These are phyloP conservation scores for Hanseniaspora jakobsenii DNA, from an alignment of 805 yeast genomes.

Conservation along the genomic window DNA sequence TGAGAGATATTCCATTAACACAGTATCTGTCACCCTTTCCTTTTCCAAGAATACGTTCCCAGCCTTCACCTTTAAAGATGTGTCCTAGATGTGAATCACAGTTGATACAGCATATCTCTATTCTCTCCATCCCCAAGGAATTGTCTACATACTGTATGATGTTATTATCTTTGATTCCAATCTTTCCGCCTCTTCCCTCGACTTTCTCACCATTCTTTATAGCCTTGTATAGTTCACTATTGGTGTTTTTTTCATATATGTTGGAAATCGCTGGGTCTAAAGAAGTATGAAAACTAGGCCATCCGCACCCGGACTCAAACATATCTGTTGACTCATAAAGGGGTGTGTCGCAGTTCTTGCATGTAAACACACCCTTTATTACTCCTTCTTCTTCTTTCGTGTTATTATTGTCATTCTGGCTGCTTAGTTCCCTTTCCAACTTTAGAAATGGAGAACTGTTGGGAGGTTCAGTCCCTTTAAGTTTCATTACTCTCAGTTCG, in stretches of 20 bases:
- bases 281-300: conserved; percentile 92
- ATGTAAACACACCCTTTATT: conserved; percentile 51
- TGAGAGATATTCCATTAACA: conserved; percentile 75
- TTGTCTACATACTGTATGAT: conserved; percentile 49
- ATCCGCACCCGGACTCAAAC: conserved; percentile 87
- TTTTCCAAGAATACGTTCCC: conserved; percentile 30
- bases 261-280: no score
- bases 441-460: conserved; percentile 26
- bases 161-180: conserved; percentile 36
- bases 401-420: conserved; percentile 25
- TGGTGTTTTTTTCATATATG: no score
- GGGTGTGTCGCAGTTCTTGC: conserved; percentile 79
- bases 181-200: conserved; percentile 7
- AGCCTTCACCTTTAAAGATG: conserved; percentile 89
- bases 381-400: conserved; percentile 12
- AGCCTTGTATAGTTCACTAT: conserved; percentile 29
- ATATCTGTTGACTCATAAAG: conserved; percentile 69
- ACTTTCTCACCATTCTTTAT: conserved; percentile 1
- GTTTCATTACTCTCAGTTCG: conserved; percentile 67
- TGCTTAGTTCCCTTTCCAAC: conserved; percentile 27
- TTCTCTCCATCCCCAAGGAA: conserved; percentile 66
- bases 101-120: conserved; percentile 74
- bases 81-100: conserved; percentile 97
- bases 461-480: conserved; percentile 40
- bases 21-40: conserved; percentile 91